Evolutionary conservation across 208 protist genomes (phyloP).

Genomic region (Borovskyia barvae): DNA sequence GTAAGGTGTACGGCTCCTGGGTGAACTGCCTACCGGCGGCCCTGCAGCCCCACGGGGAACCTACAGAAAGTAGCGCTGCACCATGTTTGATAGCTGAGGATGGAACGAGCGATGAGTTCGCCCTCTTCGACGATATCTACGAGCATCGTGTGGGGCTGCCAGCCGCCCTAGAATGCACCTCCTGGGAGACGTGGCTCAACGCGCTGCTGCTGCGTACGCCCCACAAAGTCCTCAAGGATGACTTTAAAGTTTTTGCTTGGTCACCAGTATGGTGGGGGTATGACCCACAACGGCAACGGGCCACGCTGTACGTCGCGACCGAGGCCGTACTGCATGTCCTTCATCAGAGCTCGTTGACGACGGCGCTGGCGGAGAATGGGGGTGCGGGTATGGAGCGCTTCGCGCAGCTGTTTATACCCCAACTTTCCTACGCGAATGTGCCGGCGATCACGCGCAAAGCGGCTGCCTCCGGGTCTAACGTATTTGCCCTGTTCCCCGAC

Average conservation of each 20-base stretch:
- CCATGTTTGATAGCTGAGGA: neutral
- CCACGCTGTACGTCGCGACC: slow-evolving; percentile 40
- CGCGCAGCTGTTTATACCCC: slow-evolving; percentile 38
- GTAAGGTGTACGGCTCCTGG: slow-evolving; percentile 35
- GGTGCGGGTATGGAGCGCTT: slow-evolving; percentile 26
- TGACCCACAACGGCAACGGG: neutral
- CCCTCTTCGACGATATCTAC: slow-evolving; percentile 30
- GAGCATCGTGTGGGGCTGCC: slow-evolving; percentile 14
- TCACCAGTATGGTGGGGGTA: slow-evolving; percentile 54
- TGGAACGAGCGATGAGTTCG: slow-evolving; percentile 19
- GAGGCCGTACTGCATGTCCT: slow-evolving; percentile 32
- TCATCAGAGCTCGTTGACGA: slow-evolving; percentile 18
- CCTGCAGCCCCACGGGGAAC: neutral
- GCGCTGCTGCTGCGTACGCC: slow-evolving; percentile 16
- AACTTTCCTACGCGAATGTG: slow-evolving; percentile 14
- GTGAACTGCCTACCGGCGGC: slow-evolving; percentile 5
- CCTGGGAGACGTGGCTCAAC: slow-evolving; percentile 32
- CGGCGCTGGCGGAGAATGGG: slow-evolving; percentile 18
- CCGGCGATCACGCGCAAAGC: slow-evolving; percentile 4
- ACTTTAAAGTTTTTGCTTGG: slow-evolving; percentile 18
- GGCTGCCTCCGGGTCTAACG: neutral
- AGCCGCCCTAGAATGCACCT: slow-evolving; percentile 13
- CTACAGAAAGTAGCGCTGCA: neutral
- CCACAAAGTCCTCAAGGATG: slow-evolving; percentile 1
- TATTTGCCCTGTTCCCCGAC: slow-evolving; percentile 26